A percentile compares a stretch with the other conserved stretches of the same genome.
Evolutionary conservation across 2,329 filamentous ascomycete genomes (phyloP).

Genomic region (Chaetomium sp.): DNA sequence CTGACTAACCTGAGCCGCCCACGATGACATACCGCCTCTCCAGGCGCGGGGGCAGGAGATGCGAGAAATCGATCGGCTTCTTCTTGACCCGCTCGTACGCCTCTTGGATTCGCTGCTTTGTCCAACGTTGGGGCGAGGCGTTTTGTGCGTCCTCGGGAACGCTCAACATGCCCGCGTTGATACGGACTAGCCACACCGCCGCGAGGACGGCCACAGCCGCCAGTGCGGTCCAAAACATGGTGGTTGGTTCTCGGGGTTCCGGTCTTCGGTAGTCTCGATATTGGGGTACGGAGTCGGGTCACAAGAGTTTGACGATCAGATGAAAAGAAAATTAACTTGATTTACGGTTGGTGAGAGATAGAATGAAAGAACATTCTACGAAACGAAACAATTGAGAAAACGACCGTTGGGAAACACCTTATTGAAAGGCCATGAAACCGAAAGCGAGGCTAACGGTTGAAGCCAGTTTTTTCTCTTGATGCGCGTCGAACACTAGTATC

Average conservation of each 20-base stretch:
- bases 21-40: slow-evolving; percentile 40
- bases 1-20: slow-evolving; percentile 39
- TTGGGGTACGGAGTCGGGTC: no score
- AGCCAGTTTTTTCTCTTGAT: no score
- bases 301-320: no score
- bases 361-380: no score
- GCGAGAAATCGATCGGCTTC: slow-evolving; percentile 34
- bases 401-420: no score
- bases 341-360: no score
- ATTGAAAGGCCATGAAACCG: no score
- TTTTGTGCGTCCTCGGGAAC: slow-evolving; percentile 33
- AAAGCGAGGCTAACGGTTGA: no score
- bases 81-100: slow-evolving; percentile 32
- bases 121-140: slow-evolving; percentile 32
- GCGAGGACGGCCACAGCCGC: slow-evolving; percentile 17
- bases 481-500: no score
- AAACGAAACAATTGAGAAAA: no score
- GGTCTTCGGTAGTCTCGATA: no score
- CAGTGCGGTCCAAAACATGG: background rate
- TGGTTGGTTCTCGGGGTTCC: background rate
- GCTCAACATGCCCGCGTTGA: slow-evolving; percentile 32
- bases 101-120: slow-evolving; percentile 29
- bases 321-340: no score
- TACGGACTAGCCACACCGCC: slow-evolving; percentile 31
- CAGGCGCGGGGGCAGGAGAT: slow-evolving; percentile 34